phyloP scores from a whole-genome alignment of 495 filamentous ascomycete species.

The Penicillium alfredii region DNA sequence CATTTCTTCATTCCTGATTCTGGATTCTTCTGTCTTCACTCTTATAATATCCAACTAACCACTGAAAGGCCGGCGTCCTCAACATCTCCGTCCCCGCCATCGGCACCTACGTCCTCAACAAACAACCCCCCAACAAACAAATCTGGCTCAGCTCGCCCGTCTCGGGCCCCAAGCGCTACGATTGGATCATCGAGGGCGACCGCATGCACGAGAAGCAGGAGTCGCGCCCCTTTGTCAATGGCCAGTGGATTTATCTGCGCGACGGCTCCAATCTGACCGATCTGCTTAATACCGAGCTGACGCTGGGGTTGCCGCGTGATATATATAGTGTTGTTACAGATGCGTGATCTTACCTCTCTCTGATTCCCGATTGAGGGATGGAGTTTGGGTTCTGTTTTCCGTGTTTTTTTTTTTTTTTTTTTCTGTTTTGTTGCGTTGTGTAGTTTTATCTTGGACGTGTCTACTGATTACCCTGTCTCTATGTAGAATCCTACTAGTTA shows the following conservation, averaged over 20 bases:
- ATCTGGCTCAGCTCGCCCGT: conserved; percentile 93
- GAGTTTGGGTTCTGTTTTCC: too few relatives aligned
- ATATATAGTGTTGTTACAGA: conserved; percentile 31
- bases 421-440: too few relatives aligned
- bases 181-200: conserved; percentile 71
- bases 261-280: conserved; percentile 70
- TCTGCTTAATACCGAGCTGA: conserved; percentile 64
- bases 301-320: conserved; percentile 35
- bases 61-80: conserved; percentile 69
- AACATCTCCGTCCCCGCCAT: conserved; percentile 58
- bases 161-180: conserved; percentile 88
- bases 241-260: conserved; percentile 78
- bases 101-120: conserved; percentile 90
- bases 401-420: too few relatives aligned
- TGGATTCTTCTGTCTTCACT: too few relatives aligned
- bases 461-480: too few relatives aligned
- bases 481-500: too few relatives aligned
- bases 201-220: conserved; percentile 70
- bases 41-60: conserved; percentile 5
- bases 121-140: conserved; percentile 94
- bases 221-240: conserved; percentile 43
- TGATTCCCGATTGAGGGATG: too few relatives aligned
- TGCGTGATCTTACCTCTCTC: too few relatives aligned
- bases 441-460: too few relatives aligned
- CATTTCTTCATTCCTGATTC: too few relatives aligned